Evolutionary conservation across 2,329 filamentous ascomycete genomes (phyloP).

Genomic region (Claviceps citrina): DNA sequence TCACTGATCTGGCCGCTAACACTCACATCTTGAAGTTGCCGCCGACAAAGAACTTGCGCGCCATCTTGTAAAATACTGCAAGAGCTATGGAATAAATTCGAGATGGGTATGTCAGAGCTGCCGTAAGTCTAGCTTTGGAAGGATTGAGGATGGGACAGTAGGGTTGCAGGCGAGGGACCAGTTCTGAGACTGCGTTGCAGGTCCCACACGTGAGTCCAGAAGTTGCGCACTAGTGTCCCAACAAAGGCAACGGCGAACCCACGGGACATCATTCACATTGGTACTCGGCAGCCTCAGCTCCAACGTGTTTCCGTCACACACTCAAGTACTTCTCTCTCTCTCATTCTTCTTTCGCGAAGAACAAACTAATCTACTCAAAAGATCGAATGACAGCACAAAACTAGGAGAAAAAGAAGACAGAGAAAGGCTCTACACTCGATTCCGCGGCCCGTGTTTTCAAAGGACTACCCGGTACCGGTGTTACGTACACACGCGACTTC

Average conservation of each 20-base stretch:
- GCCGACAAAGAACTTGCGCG: constrained; percentile 92
- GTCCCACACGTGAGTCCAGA: not conserved
- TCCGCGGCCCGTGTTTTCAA: not conserved
- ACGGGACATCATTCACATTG: no score
- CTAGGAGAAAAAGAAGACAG: no score
- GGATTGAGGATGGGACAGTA: not conserved
- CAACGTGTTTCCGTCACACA: no score
- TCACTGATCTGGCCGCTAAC: constrained; percentile 11
- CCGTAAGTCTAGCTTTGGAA: not conserved
- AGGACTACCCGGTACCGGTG: not conserved
- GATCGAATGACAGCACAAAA: no score
- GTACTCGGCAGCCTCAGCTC: no score
- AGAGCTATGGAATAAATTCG: not conserved
- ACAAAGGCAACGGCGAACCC: no score
- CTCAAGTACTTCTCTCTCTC: no score
- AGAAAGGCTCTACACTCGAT: not conserved
- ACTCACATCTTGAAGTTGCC: constrained; percentile 98
- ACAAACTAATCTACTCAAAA: no score
- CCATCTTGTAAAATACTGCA: constrained; percentile 38
- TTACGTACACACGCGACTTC: not conserved
- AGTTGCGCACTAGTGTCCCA: not conserved
- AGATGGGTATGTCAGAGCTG: not conserved
- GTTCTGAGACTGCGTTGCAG: not conserved
- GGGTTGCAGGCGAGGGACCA: no score
- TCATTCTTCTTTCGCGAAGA: no score